Base-by-base conservation (phyloP, 768 basidiomycete species). In the Pluteus cervinus region DNA sequence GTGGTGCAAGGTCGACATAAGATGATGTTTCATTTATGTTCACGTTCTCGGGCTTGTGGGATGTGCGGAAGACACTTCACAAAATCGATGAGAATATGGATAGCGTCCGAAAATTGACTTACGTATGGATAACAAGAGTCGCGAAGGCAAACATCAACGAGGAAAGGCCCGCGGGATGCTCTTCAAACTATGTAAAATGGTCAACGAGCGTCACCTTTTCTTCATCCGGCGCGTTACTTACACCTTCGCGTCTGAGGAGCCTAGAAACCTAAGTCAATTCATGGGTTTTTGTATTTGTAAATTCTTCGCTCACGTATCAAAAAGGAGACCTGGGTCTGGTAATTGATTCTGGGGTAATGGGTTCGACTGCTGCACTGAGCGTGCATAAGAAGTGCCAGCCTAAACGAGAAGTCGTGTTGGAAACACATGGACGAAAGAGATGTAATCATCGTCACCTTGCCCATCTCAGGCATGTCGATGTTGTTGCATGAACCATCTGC, bases 401-500 rank as follows among this genome's bases (percentile, higher is more conserved):
- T 70, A 36, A 22, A 44, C 10, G 33, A n/a, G 3, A 31, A 9
- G 20, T 35, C 26, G 16, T 42, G 33, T 33, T 35, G 30, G 20
- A 17, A 40, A 26, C n/a, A 14, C 6, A 21, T 22, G n/a, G 17
- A 32, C 21, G 11, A 5, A 20, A 21, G 3, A 26, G 11, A 18
- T 32, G 23, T 9, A 41, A 25, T 29, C 23, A 15, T 26, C 21
- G 20, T 29, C 33, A 68, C 68, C 61, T 79, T 81, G 31, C 90
- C 90, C 61, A 92, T 55, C 41, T 79, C 65, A 2, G 88, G 87
- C 24, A 66, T 53, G 37, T 69, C 65, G 30, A 78, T 65, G 49
- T 89, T 92, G 61, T 93, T 92, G 53, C 62, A 59, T 3, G 78
- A 75, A 5, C 90, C 90, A 55, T 92, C 89, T 3, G 86, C 81